phyloP scores from a whole-genome alignment of 371 early-diverging fungal genomes.

The Mortierella sp. region DNA sequence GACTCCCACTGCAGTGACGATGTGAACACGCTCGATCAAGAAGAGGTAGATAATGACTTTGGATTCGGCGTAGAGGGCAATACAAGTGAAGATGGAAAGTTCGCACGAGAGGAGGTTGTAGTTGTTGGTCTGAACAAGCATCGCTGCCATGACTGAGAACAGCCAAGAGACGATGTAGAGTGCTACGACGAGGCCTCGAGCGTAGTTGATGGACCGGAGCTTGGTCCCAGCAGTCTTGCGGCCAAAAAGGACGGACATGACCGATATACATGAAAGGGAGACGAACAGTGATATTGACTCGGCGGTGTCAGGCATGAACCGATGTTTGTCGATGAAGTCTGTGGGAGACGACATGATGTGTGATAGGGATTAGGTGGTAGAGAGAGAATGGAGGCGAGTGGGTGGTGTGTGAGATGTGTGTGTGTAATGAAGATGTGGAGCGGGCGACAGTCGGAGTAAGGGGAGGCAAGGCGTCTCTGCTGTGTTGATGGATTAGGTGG shows the following conservation, averaged over 20 bases:
- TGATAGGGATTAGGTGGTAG: neutral
- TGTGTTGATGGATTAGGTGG: no score
- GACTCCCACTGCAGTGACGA: conserved; percentile 58
- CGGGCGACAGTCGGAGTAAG: no score
- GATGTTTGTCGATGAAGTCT: no score
- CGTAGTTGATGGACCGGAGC: conserved; percentile 52
- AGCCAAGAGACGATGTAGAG: conserved; percentile 60
- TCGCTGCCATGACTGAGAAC: conserved; percentile 55
- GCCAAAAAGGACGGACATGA: conserved; percentile 58
- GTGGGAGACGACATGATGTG: neutral
- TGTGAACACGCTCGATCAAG: conserved; percentile 64
- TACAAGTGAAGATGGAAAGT: conserved; percentile 56
- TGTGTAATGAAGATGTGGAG: no score
- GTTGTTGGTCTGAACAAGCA: conserved; percentile 60
- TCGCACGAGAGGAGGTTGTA: conserved; percentile 60
- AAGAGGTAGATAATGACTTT: conserved; percentile 64
- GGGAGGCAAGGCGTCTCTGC: no score
- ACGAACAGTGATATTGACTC: conserved; percentile 56
- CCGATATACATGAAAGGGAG: conserved; percentile 52
- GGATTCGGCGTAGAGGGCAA: conserved; percentile 56
- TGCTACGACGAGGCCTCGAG: conserved; percentile 55
- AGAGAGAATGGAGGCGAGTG: neutral
- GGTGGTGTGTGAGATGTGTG: neutral
- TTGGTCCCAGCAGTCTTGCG: conserved; percentile 59
- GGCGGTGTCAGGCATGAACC: conserved; percentile 33